Percentiles rank a stretch among this genome's conserved stretches.
Conservation (phyloP, 176 grass and related monocot genomes). For the Oryza australiensis region DNA sequence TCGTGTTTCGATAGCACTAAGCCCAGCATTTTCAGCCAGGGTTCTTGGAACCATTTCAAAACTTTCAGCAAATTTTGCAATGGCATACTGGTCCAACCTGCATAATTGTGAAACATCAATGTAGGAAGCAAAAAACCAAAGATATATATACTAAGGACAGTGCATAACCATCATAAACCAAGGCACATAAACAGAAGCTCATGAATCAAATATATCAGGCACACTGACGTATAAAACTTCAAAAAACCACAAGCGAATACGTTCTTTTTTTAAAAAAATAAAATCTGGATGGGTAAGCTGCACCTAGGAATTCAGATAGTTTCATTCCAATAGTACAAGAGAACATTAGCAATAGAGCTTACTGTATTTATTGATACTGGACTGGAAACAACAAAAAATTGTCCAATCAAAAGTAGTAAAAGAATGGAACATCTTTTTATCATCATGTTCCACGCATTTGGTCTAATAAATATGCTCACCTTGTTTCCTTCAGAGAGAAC, state of each 20-base stretch:
- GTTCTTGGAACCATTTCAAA: constrained; percentile 98
- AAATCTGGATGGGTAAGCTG: not conserved
- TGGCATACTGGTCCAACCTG: constrained; percentile 92
- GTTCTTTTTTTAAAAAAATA: not conserved
- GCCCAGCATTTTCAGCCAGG: constrained; percentile 81
- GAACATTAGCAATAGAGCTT: not conserved
- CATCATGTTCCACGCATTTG: not conserved
- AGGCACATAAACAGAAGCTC: not conserved
- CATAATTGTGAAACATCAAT: constrained; percentile 34
- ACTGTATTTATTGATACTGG: not conserved
- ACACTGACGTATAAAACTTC: not conserved
- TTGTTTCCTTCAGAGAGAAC: constrained; percentile 87
- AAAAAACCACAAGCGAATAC: not conserved
- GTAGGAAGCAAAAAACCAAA: not conserved
- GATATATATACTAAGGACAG: not conserved
- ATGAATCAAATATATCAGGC: not conserved
- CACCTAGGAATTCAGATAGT: not conserved
- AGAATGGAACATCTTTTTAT: not conserved
- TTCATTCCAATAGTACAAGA: not conserved
- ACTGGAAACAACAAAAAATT: not conserved
- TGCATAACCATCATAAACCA: not conserved
- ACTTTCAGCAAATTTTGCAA: constrained; percentile 91
- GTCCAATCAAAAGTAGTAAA: not conserved
- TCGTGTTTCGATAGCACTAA: constrained; percentile 64
- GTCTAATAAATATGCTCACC: constrained; percentile 48